Percentiles rank a stretch among this genome's conserved stretches.
phyloP scores from a whole-genome alignment of 768 basidiomycete genomes.

The Ramaria sp. region DNA sequence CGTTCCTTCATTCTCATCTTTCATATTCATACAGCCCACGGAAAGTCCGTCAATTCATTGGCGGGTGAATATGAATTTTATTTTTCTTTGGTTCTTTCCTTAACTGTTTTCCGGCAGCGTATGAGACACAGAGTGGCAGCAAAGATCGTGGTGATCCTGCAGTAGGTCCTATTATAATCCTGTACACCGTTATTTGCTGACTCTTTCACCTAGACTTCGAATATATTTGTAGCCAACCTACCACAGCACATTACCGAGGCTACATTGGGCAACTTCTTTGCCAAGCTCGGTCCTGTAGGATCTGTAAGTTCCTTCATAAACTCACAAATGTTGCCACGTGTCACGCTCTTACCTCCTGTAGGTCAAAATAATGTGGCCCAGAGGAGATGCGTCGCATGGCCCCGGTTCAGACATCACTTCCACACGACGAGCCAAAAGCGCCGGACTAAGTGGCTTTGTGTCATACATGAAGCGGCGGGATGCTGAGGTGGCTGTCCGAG shows the following conservation, averaged over 20 bases:
- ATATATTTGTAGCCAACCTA: conserved; percentile 91
- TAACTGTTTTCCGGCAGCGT: conserved; percentile 36
- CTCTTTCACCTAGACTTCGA: conserved; percentile 61
- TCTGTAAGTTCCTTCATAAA: conserved; percentile 40
- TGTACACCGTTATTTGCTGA: neutral
- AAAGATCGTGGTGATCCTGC: conserved; percentile 83
- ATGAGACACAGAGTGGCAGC: conserved; percentile 85
- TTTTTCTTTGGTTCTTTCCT: neutral
- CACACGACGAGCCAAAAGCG: conserved; percentile 55
- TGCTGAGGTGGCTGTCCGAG: conserved; percentile 79
- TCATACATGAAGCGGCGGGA: conserved; percentile 91
- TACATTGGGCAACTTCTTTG: conserved; percentile 82
- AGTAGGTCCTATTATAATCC: conserved; percentile 30
- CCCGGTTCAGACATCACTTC: conserved; percentile 71
- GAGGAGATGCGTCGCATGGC: conserved; percentile 56
- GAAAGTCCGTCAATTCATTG: conserved; percentile 79
- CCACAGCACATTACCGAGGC: conserved; percentile 82
- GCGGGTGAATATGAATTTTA: conserved; percentile 48
- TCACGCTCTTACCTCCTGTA: conserved; percentile 20
- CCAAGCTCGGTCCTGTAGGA: conserved; percentile 84
- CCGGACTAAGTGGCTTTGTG: conserved; percentile 90
- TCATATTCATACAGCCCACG: conserved; percentile 31
- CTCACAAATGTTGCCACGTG: neutral
- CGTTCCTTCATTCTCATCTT: neutral
- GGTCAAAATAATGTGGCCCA: conserved; percentile 99